phyloP scores from a whole-genome alignment of 2,329 filamentous ascomycete species.

The Niveomyces coronatus region DNA sequence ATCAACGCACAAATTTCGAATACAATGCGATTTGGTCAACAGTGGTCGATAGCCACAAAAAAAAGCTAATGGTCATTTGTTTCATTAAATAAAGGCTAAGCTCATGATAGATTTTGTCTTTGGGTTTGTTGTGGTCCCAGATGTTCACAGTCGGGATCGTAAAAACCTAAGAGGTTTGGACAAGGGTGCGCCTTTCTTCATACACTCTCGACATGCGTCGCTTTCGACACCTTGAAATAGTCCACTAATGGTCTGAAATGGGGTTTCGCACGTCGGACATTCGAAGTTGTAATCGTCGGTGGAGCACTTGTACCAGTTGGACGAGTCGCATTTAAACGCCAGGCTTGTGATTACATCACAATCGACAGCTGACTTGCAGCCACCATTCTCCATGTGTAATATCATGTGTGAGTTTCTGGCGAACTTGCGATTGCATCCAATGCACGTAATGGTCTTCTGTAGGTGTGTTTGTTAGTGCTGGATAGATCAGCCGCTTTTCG shows the following conservation, averaged over 20 bases:
- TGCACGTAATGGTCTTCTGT: constrained; percentile 10
- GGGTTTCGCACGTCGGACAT: constrained; percentile 13
- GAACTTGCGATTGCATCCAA: constrained; percentile 13
- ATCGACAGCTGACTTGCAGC: constrained; percentile 12
- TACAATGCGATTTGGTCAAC: no score
- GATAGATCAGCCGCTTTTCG: neutral
- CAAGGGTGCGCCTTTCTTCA: neutral
- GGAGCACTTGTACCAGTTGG: constrained; percentile 12
- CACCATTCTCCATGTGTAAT: constrained; percentile 16
- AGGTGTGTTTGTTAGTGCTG: constrained; percentile 15
- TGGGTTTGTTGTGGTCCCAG: no score
- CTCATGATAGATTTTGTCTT: no score
- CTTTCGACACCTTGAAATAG: constrained; percentile 18
- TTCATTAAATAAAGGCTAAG: no score
- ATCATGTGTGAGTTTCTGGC: constrained; percentile 15
- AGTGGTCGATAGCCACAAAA: no score
- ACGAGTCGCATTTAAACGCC: constrained; percentile 10
- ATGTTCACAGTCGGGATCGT: neutral
- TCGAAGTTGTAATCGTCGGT: constrained; percentile 10
- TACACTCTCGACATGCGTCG: constrained; percentile 11
- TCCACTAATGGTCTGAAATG: constrained; percentile 12
- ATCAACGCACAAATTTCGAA: no score
- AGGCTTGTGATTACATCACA: constrained; percentile 3
- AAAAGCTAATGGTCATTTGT: no score
- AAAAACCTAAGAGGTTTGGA: neutral